Conservation (phyloP, 2,329 filamentous ascomycete genomes). For the Alternaria arborescens region DNA sequence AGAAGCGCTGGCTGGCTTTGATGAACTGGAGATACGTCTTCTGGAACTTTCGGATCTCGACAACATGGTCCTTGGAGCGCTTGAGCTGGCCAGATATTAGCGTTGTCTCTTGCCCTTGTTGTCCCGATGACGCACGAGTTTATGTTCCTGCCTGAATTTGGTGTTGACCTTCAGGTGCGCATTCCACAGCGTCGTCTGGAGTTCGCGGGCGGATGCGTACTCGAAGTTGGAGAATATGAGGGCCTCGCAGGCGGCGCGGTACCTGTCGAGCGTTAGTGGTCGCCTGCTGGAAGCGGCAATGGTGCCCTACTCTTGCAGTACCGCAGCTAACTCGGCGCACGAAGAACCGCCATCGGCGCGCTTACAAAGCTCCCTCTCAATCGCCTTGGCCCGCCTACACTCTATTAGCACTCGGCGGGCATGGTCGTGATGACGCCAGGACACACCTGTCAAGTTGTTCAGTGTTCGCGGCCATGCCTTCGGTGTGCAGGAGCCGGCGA, state of each 20-base stretch:
- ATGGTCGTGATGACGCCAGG: background rate
- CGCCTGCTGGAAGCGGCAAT: slow-evolving; percentile 3
- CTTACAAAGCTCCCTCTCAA: slow-evolving; percentile 60
- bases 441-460: slow-evolving; percentile 63
- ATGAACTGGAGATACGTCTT: slow-evolving; percentile 86
- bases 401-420: slow-evolving; percentile 30
- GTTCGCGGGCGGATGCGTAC: slow-evolving; percentile 68
- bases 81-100: slow-evolving; percentile 51
- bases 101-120: background rate
- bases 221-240: slow-evolving; percentile 77
- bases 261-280: slow-evolving; percentile 56
- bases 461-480: slow-evolving; percentile 57
- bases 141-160: slow-evolving; percentile 72
- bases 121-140: slow-evolving; percentile 29
- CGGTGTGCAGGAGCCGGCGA: slow-evolving; percentile 32
- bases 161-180: slow-evolving; percentile 79
- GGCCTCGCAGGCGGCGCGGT: slow-evolving; percentile 75
- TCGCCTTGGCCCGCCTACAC: slow-evolving; percentile 54
- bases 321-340: slow-evolving; percentile 60
- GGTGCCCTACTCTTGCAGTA: slow-evolving; percentile 48
- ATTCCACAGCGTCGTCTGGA: slow-evolving; percentile 79
- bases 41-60: slow-evolving; percentile 78
- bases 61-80: slow-evolving; percentile 62
- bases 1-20: slow-evolving; percentile 87
- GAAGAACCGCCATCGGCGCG: slow-evolving; percentile 60